Evolutionary conservation across 768 basidiomycete genomes (phyloP), one percentile per base, ranked within the genome.

Genomic region (Tricholomella constricta): DNA sequence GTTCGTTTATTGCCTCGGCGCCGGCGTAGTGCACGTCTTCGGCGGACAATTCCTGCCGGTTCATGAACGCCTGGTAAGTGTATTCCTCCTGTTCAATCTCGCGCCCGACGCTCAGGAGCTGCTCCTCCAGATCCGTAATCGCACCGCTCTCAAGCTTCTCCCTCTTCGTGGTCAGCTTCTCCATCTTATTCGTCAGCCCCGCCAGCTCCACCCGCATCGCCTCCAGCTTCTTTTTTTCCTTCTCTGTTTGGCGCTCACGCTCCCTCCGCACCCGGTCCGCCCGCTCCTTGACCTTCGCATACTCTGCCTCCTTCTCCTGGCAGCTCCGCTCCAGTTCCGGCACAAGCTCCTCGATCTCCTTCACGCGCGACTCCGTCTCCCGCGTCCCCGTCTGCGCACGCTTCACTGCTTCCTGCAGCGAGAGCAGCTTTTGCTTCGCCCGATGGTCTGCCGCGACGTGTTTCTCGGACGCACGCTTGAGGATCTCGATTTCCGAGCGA

Each of bases 381-480:
- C 59, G 69, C 59, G 66, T 85, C 67, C 49, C 82, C 59, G 82
- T 78, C 57, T 81, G 83, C 9, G 89, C 85, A 48, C 91, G 85
- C 63, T 90, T 93, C 11, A 88, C 85, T 2, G 92, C 89, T 63
- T 96, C 93, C 65, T 95, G 93, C 34, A 96, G 72, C 1, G 94
- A 91, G 10, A 94, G 78, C 9, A 88, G 83, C 60, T 93, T 95
- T 66, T 96, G 94, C 38, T 85, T 84, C 9, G 87, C 84, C n/a
- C 93, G 82, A 20, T 83, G 76, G 65, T 98, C 95, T 2, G 82
- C 79, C 1, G 83, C 78, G 0, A 80, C 72, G 50, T 88, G 82
- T 61, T 92, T 93, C 61, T 96, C 94, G 3, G 87, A 86, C 1
- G 91, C 82, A 4, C 91, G 83, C 66, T 89, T 91, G 48, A 95